These are phyloP conservation scores for Thymus quinquecostatus DNA, from an alignment of 257 asterid species.

Conservation along the genomic window DNA sequence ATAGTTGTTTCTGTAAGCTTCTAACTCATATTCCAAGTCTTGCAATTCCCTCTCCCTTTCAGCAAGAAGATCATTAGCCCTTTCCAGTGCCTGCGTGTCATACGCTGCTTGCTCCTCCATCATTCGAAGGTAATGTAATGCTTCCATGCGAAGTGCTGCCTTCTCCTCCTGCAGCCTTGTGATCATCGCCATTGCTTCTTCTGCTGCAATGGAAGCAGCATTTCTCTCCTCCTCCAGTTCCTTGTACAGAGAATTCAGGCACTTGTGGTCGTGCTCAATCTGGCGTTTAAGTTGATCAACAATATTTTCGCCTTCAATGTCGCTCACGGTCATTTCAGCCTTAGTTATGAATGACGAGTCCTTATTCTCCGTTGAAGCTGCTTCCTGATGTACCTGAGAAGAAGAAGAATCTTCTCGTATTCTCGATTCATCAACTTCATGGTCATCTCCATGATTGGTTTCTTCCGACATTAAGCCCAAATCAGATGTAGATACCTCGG, in stretches of 20 bases:
- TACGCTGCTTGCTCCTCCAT: conserved; percentile 98
- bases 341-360: conserved; percentile 41
- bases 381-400: conserved; percentile 37
- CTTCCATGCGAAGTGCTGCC: conserved; percentile 93
- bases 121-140: conserved; percentile 86
- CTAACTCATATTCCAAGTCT: conserved; percentile 77
- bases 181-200: conserved; percentile 92
- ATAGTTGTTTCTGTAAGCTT: conserved; percentile 46
- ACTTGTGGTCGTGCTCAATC: conserved; percentile 52
- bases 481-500: conserved; percentile 30
- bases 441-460: conserved; percentile 21
- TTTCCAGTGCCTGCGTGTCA: conserved; percentile 81
- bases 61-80: conserved; percentile 74
- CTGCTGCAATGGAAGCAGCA: conserved; percentile 82
- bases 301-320: conserved; percentile 63
- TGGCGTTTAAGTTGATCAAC: conserved; percentile 57
- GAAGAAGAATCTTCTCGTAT: conserved; percentile 36
- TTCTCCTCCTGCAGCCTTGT: conserved; percentile 95
- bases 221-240: conserved; percentile 91
- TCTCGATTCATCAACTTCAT: conserved; percentile 28
- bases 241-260: conserved; percentile 57
- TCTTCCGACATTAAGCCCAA: conserved; percentile 18
- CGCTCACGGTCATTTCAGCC: conserved; percentile 43
- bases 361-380: conserved; percentile 39
- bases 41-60: conserved; percentile 87